Evolutionary conservation across 305 asterid species (phyloP).

Genomic region (Petunia hybrid): DNA sequence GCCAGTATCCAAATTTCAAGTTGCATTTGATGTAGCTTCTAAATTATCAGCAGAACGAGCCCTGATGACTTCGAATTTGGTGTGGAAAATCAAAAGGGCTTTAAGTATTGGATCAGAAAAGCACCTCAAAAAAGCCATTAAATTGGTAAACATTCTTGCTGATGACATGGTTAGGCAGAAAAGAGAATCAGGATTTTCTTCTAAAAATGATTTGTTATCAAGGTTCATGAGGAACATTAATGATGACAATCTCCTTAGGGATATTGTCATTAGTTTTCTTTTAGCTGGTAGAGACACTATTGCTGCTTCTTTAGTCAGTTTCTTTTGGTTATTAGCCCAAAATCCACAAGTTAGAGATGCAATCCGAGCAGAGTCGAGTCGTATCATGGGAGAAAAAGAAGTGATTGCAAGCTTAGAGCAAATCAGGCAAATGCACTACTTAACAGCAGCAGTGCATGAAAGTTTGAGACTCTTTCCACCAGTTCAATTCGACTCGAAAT

Average conservation of each 20-base stretch:
- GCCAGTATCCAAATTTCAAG: constrained; percentile 40
- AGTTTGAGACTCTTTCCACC: not conserved
- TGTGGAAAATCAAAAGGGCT: constrained; percentile 46
- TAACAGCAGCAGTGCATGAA: not conserved
- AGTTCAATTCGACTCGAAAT: not conserved
- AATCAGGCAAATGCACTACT: constrained; percentile 41
- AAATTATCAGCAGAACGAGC: constrained; percentile 47
- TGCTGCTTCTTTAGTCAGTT: constrained; percentile 41
- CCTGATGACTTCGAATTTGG: constrained; percentile 37
- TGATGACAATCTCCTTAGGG: constrained; percentile 42
- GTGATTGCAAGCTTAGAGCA: constrained; percentile 37
- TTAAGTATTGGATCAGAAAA: constrained; percentile 43
- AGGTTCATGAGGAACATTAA: constrained; percentile 3
- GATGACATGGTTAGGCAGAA: constrained; percentile 38
- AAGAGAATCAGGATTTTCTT: constrained; percentile 37
- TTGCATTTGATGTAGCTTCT: constrained; percentile 46
- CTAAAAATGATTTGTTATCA: constrained; percentile 40
- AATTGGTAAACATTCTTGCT: constrained; percentile 37
- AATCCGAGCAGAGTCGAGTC: constrained; percentile 37
- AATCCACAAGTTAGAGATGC: constrained; percentile 29
- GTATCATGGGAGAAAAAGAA: constrained; percentile 33
- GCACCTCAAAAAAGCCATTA: constrained; percentile 41
- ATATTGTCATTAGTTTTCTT: constrained; percentile 34
- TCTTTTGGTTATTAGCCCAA: constrained; percentile 40
- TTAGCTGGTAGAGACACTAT: constrained; percentile 42